Base-by-base conservation (phyloP, 371 early-diverging fungal genomes). In the Mortierella sp. region DNA sequence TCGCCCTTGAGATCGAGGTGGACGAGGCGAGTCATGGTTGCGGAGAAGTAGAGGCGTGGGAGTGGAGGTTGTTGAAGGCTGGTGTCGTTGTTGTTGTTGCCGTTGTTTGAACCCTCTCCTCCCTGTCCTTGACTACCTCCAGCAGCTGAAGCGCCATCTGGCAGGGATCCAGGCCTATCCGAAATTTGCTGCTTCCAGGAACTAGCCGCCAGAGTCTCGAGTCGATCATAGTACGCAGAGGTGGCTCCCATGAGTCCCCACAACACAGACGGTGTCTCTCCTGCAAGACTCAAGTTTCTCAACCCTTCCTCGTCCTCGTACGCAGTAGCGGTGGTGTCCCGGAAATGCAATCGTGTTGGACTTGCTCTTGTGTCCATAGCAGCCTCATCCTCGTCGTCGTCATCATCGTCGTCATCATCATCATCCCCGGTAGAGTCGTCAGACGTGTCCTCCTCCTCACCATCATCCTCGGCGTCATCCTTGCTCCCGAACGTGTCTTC, bases 1-100 rank as follows among this genome's bases (percentile, higher is more conserved):
- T 81, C 77, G 4, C 81, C 81, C 10, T 72, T 58, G 38, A 81
- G 77, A 9, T 77, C 77, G 6, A 81, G 45, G 8, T 68, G 28
- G 2, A 48, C 44, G 10, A 81, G 44, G 16, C 70, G 60, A 0
- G 55, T 57, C 80, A 79, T 79, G 4, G 70, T 54, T 28, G 60
- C 28, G 7, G 63, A 24, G 24, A 42, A 75, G 47, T 45, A 75
- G 24, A 75, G 65, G 3, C 38, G 52, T 4, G 71, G 77, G 10
- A 45, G 16, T 38, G 54, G 28, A 7, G 24, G 50, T 14, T 24
- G 45, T 31, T 21, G 52, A 21, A 26, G 28, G 28, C 5, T 60
- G 26, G 1, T 55, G 71, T 31, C 60, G n/a, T 7, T 24, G 19
- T 57, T 13, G 13, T 9, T n/a, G n/a, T 8, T 28, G 50, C 8